A percentile compares a stretch with the other conserved stretches of the same genome.
These are phyloP conservation scores for Pyricularia pennisetigena DNA, from an alignment of 2,329 filamentous ascomycete genomes.

Conservation along the genomic window DNA sequence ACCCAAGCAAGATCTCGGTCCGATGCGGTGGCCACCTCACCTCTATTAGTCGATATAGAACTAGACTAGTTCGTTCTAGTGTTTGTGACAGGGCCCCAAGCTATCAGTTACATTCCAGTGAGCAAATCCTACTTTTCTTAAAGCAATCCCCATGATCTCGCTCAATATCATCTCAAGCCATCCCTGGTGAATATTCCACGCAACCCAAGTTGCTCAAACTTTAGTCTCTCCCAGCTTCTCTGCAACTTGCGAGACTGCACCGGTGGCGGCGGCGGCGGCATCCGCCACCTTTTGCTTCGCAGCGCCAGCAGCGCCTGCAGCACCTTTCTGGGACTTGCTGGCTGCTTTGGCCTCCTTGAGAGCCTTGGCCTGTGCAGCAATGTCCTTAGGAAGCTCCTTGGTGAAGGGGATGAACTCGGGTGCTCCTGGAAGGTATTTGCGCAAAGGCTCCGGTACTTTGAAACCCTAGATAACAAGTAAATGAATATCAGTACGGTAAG, in stretches of 20 bases:
- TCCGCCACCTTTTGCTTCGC: slow-evolving; percentile 15
- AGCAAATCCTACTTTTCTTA: neutral
- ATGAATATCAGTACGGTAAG: neutral
- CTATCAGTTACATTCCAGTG: neutral
- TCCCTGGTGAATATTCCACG: slow-evolving; percentile 6
- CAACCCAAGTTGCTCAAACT: slow-evolving; percentile 11
- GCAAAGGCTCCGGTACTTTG: slow-evolving; percentile 69
- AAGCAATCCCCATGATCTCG: neutral
- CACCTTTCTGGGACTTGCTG: neutral
- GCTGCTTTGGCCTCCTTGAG: slow-evolving; percentile 15
- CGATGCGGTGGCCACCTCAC: neutral
- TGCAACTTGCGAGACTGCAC: slow-evolving; percentile 14
- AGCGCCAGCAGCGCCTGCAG: slow-evolving; percentile 7
- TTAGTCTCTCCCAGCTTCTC: slow-evolving; percentile 18
- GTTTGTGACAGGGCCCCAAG: neutral
- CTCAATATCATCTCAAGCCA: neutral
- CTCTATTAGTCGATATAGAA: neutral
- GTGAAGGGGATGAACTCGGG: slow-evolving; percentile 84
- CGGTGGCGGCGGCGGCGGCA: slow-evolving; percentile 9
- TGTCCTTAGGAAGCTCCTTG: slow-evolving; percentile 73
- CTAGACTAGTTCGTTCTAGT: neutral
- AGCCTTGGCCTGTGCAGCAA: slow-evolving; percentile 34
- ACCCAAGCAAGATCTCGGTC: neutral
- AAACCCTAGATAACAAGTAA: slow-evolving; percentile 47
- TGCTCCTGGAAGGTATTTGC: slow-evolving; percentile 82